Evolutionary conservation across 1,284 basidiomycete species (phyloP), one percentile per base, ranked within the genome.

Genomic region (Meripilus lineatus): DNA sequence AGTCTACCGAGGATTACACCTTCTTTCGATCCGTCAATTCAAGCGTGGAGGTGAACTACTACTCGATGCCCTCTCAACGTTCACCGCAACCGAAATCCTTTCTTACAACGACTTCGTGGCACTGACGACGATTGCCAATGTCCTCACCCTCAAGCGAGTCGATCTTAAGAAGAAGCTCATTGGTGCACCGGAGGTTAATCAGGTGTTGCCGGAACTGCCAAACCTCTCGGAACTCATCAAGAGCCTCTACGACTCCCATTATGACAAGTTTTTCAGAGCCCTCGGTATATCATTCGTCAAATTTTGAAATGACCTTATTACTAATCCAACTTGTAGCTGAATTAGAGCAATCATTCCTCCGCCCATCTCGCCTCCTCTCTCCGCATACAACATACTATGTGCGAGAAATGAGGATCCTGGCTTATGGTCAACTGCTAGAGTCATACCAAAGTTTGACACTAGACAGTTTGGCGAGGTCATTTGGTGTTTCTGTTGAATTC

Each of bases 351-450:
- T 79, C 79, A 0, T 82, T 90, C 60, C 81, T 98, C 47, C 70
- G 94, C 17, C 86, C 93, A 8, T 95, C 90, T 14, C 86, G 91
- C 21, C 69, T 93, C 36, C 79, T 98, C 35, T 77, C 84, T 5
- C 87, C 87, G 0, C 96, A 99, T 60, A 79, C 92, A 1, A 80
- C 90, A 3, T 97, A 76, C 72, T 98, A 96, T 63, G 80, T 95
- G 17, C 84, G 94, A 40, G 96, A 98, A 66, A 94, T 98, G 89
- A 84, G 95, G 34, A 94, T 99, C 57, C 84, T 92, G 36, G 93
- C 94, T 2, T 99, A 98, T 68, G 72, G 78, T 26, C 95, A 98
- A 62, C 74, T 98, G 2, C 73, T 99, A 14, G 93, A 98, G 64
- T 87, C 81, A 14, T 99, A 99, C 65, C 79, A 88, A 38, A 90